These are phyloP conservation scores for Harringtonia aguacate DNA, from an alignment of 2,329 filamentous ascomycete genomes.

Conservation along the genomic window DNA sequence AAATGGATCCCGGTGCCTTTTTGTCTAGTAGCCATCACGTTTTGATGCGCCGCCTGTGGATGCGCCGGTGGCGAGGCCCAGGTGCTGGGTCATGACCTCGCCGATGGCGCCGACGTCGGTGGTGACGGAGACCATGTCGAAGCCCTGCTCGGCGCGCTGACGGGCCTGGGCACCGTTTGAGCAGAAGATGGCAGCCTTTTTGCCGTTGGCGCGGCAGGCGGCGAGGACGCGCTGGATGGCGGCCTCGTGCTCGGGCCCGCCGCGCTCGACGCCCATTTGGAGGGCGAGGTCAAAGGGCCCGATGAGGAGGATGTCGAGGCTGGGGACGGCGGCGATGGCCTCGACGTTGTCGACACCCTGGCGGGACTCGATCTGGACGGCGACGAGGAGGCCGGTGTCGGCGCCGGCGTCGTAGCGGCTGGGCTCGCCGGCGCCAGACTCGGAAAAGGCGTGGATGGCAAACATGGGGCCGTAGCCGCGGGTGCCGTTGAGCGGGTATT, in stretches of 20 bases:
- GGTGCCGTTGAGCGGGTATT: conserved; percentile 13
- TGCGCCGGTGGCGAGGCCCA: conserved; percentile 20
- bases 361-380: conserved; percentile 29
- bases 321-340: conserved; percentile 28
- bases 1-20: no score
- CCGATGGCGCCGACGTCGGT: conserved; percentile 24
- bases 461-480: conserved; percentile 23
- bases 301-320: conserved; percentile 28
- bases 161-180: conserved; percentile 21
- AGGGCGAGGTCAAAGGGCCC: conserved; percentile 23
- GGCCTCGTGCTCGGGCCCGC: conserved; percentile 24
- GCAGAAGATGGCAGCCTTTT: conserved; percentile 30
- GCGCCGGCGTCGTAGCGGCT: conserved; percentile 23
- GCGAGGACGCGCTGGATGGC: conserved; percentile 23
- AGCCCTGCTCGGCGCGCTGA: conserved; percentile 22
- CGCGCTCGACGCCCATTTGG: conserved; percentile 20
- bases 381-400: conserved; percentile 19
- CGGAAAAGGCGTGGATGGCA: conserved; percentile 15
- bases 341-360: conserved; percentile 29
- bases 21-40: not conserved
- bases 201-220: conserved; percentile 23
- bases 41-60: not conserved
- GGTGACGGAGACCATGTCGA: conserved; percentile 27
- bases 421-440: conserved; percentile 15
- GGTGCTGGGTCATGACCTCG: conserved; percentile 20